These are phyloP conservation scores for Phytophthora foliorum DNA, from an alignment of 352 stramenopile genomes.

Conservation along the genomic window DNA sequence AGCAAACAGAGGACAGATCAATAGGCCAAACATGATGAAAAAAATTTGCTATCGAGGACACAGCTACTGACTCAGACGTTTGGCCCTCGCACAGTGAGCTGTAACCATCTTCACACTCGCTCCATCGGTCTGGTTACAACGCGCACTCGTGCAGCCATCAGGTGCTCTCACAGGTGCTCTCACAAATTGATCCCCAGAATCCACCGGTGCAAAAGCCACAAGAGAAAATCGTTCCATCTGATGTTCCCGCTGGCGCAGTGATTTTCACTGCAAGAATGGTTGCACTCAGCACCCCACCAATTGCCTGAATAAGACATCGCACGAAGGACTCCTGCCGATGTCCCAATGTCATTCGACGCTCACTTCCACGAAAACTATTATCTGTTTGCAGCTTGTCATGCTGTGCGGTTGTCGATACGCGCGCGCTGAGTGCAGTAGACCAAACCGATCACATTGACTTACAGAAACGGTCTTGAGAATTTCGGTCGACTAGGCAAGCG, in stretches of 20 bases:
- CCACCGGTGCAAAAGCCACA: constrained; percentile 27
- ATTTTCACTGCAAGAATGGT: constrained; percentile 14
- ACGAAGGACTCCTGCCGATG: too few species aligned
- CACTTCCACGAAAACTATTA: too few species aligned
- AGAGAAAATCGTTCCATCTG: constrained; percentile 26
- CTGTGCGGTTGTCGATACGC: too few species aligned
- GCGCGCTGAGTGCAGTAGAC: too few species aligned
- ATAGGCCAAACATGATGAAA: neutral
- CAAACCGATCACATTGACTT: too few species aligned
- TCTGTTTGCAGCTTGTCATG: too few species aligned
- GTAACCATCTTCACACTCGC: constrained; percentile 14
- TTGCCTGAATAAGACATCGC: too few species aligned
- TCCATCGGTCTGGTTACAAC: constrained; percentile 27
- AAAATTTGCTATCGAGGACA: neutral
- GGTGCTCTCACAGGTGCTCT: constrained; percentile 20
- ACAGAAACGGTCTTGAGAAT: too few species aligned
- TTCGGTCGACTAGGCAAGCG: too few species aligned
- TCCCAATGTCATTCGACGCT: too few species aligned
- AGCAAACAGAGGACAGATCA: neutral
- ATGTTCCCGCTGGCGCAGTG: constrained; percentile 19
- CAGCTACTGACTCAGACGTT: neutral
- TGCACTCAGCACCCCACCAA: constrained; percentile 28
- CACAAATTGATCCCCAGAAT: constrained; percentile 28
- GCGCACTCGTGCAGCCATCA: constrained; percentile 18
- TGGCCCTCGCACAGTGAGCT: constrained; percentile 12